Evolutionary conservation across 192 early-diverging fungal species (phyloP).

Genomic region (Cladochytrium replicatum): DNA sequence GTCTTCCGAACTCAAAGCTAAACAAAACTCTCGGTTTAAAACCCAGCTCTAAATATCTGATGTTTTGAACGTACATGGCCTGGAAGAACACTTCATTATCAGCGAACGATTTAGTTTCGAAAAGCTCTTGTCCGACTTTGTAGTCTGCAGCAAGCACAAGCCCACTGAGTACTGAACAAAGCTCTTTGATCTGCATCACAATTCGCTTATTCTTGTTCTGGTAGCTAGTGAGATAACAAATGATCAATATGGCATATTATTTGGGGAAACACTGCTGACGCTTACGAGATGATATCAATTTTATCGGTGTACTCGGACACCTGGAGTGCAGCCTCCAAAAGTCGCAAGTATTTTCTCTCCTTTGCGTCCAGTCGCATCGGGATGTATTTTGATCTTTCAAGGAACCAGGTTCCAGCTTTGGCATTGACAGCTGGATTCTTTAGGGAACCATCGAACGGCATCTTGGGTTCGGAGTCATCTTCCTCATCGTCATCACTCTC

Average conservation of each 20-base stretch:
- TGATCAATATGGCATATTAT: neutral
- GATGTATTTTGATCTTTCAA: conserved; percentile 84
- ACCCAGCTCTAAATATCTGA: neutral
- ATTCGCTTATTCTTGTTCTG: conserved; percentile 76
- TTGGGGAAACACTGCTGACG: no score
- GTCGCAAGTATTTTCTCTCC: conserved; percentile 86
- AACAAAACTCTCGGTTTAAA: neutral
- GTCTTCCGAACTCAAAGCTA: conserved; percentile 40
- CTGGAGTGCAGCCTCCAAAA: conserved; percentile 88
- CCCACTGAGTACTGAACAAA: conserved; percentile 91
- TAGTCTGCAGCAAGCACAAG: conserved; percentile 63
- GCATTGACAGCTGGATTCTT: conserved; percentile 3
- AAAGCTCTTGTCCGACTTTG: conserved; percentile 38
- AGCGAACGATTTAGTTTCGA: conserved; percentile 37
- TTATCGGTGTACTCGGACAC: conserved; percentile 87
- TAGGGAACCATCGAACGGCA: neutral
- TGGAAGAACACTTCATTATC: conserved; percentile 39
- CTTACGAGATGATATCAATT: conserved; percentile 71
- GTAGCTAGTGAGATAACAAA: conserved; percentile 4
- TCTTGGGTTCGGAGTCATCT: neutral
- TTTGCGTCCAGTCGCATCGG: conserved; percentile 80
- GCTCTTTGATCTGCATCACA: conserved; percentile 88
- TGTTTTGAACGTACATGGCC: conserved; percentile 23
- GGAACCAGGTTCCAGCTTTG: conserved; percentile 70
- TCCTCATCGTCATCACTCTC: conserved; percentile 7